Conservation (phyloP, 2,329 filamentous ascomycete genomes). For the Golovinomyces cichoracearum region DNA sequence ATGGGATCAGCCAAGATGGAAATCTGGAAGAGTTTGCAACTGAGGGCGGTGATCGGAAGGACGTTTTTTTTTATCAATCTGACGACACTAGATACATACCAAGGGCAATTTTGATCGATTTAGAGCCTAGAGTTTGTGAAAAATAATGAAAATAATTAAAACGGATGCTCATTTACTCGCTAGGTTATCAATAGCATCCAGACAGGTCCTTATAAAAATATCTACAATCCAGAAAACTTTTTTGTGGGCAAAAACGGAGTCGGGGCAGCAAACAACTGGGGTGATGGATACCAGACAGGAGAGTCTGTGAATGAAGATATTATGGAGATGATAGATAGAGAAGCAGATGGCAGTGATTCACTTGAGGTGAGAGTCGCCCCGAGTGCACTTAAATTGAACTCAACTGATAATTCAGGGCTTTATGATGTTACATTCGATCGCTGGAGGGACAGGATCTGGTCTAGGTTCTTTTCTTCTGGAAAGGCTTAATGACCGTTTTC, state of each 20-base stretch:
- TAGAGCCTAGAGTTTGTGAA: constrained; percentile 51
- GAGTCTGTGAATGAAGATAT: constrained; percentile 87
- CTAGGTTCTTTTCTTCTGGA: constrained; percentile 85
- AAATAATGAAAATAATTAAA: not conserved
- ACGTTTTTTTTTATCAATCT: constrained; percentile 98
- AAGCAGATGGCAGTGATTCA: constrained; percentile 92
- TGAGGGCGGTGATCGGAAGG: constrained; percentile 89
- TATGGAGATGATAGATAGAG: constrained; percentile 97
- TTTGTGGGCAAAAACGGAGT: constrained; percentile 84
- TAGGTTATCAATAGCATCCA: constrained; percentile 78
- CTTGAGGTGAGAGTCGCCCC: constrained; percentile 38
- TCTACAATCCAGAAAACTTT: constrained; percentile 99
- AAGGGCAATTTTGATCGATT: constrained; percentile 75
- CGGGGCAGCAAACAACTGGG: constrained; percentile 96
- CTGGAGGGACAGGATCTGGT: constrained; percentile 88
- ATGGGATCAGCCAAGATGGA: constrained; percentile 90
- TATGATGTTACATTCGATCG: constrained; percentile 96
- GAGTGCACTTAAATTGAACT: not conserved
- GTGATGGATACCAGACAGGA: constrained; percentile 78
- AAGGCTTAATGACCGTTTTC: constrained; percentile 84
- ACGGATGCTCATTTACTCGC: constrained; percentile 3
- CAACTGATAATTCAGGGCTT: constrained; percentile 37
- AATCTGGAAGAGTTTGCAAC: constrained; percentile 96
- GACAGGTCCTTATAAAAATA: constrained; percentile 82
- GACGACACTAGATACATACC: constrained; percentile 98